A percentile compares a stretch with the other conserved stretches of the same genome.
Conservation (phyloP, 306 rosid genomes). For the Quercus cerris region DNA sequence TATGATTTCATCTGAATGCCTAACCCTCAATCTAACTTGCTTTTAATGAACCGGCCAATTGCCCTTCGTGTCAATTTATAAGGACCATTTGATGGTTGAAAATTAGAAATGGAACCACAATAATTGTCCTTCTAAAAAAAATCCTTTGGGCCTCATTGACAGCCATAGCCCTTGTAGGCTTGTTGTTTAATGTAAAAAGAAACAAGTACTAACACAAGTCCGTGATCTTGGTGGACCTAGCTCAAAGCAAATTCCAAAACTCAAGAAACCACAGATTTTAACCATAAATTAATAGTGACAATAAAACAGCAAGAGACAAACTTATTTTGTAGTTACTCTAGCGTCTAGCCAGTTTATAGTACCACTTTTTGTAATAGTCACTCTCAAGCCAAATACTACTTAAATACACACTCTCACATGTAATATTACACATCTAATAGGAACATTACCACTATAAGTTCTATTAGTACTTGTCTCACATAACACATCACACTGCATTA, state of each 20-base stretch:
- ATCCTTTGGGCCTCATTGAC: too few relatives aligned
- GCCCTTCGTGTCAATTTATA: too few relatives aligned
- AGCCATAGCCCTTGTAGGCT: too few relatives aligned
- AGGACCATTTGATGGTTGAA: too few relatives aligned
- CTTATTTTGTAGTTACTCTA: not conserved
- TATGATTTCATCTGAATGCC: too few relatives aligned
- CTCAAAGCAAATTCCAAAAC: not conserved
- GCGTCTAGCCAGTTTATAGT: not conserved
- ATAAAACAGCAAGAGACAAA: not conserved
- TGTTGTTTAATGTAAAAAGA: too few relatives aligned
- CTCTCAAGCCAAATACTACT: not conserved
- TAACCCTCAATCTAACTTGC: too few relatives aligned
- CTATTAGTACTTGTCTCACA: not conserved
- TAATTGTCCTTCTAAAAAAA: too few relatives aligned
- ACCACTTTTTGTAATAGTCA: not conserved
- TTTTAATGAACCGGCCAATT: too few relatives aligned
- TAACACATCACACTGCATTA: constrained; percentile 28
- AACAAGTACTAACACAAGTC: too few relatives aligned
- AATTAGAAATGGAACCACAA: too few relatives aligned
- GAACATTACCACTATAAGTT: not conserved
- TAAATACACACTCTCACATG: not conserved
- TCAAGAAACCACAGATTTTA: not conserved
- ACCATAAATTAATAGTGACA: not conserved
- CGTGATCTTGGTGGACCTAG: not conserved
- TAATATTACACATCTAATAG: not conserved